Base-by-base conservation (phyloP, 164 flowering plant species). In the Kingdonia uniflora region DNA sequence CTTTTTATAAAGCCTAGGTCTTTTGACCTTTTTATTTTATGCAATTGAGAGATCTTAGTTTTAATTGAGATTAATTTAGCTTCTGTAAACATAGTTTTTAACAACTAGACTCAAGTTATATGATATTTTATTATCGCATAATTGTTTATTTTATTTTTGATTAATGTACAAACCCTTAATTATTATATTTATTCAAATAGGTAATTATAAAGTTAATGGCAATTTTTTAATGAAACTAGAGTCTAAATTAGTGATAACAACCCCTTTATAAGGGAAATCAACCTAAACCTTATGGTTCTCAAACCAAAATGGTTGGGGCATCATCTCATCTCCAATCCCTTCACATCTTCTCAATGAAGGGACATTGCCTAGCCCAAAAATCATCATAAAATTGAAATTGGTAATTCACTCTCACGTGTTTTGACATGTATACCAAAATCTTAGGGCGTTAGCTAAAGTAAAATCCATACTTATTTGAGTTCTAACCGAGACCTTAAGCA, bases 371-470 rank as follows among this genome's bases (percentile, higher is more conserved):
- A 64, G 77, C 23, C 43, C 72, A 57, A 74, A 70, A 57, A 73
- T 52, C 67, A 65, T 78, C 72, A 78, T 75, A 75, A 82, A 82
- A 65, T 58, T 82, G 62, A 90, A 83, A 65, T 66, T 78, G 71
- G 55, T 81, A 40, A 54, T 82, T 37, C 80, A 81, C 55, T 76
- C 81, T 42, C 80, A 78, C 65, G 49, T 86, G 29, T 52, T 78
- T 60, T 69, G 78, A 5, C 87, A 76, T 50, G 25, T 83, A 20
- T 67, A 69, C 48, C 80, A 77, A 22, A 22, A 72, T 21, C 49
- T 73, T 8, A 71, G 79, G 3, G 74, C 79, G 6, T 58, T 87
- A 19, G 54, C 82, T 35, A 77, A 69, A 57, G 82, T 83, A 6
- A 76, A 75, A 57, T 69, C 86, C 57, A 45, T 79, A 38, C 45